Conservation (phyloP, 177 flowering plant species). For the Vitis hybrid region DNA sequence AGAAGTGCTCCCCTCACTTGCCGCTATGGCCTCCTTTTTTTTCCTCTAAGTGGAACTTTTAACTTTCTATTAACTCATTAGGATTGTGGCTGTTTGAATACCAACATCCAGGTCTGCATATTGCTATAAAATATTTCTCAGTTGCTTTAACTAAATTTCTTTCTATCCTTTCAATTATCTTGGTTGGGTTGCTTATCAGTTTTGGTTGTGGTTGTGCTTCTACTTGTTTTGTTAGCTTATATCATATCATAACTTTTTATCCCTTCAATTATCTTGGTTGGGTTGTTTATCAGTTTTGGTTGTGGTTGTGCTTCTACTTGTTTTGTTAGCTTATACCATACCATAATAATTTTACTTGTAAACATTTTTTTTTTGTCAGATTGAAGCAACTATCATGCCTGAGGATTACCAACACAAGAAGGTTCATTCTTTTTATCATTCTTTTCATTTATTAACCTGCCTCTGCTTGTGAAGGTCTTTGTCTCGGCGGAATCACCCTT, state of each 20-base stretch:
- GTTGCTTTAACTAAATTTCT: background rate
- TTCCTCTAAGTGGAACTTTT: no score
- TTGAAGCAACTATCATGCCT: slow-evolving; percentile 89
- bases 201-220: background rate
- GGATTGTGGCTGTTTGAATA: no score
- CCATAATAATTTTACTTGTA: background rate
- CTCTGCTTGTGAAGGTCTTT: no score
- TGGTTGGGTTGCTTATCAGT: background rate
- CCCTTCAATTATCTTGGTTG: background rate
- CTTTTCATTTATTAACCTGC: slow-evolving; percentile 1
- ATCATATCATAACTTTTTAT: background rate
- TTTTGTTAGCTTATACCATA: slow-evolving; percentile 2
- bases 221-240: slow-evolving; percentile 2
- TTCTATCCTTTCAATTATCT: background rate
- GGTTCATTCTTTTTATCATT: slow-evolving; percentile 32
- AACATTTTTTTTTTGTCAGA: slow-evolving; percentile 35
- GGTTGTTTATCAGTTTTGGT: background rate
- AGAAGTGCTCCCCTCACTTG: no score
- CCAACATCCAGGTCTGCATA: no score
- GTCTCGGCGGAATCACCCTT: no score
- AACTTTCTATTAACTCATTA: no score
- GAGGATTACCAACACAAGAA: slow-evolving; percentile 74
- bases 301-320: background rate
- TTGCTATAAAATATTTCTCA: no score
- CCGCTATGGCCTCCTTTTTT: no score